Evolutionary conservation across 73 alveolate genomes (phyloP).

Genomic region (Stentor coeruleus): DNA sequence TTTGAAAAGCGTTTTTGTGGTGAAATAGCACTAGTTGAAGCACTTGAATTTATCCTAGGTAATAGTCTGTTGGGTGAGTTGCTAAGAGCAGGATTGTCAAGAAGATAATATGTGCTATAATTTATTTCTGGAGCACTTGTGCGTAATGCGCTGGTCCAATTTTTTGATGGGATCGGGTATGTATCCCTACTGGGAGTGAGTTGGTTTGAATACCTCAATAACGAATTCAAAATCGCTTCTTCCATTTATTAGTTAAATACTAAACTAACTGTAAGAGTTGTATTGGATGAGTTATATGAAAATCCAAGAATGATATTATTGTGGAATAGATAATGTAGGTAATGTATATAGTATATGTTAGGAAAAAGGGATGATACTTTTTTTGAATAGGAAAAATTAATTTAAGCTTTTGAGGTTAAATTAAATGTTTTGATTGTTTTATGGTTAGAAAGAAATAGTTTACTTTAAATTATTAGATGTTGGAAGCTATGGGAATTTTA

Average conservation of each 20-base stretch:
- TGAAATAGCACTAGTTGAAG: neutral
- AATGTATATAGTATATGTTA: too few relatives aligned
- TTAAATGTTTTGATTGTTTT: too few relatives aligned
- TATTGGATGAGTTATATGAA: constrained; percentile 53
- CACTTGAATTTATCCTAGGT: neutral
- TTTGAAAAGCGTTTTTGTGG: neutral
- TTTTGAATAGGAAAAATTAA: too few relatives aligned
- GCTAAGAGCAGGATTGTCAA: neutral
- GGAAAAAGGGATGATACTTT: too few relatives aligned
- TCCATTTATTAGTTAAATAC: constrained; percentile 12
- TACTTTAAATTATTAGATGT: too few relatives aligned
- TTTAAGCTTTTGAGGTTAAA: too few relatives aligned
- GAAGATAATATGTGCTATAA: neutral
- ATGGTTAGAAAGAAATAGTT: too few relatives aligned
- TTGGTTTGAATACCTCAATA: neutral
- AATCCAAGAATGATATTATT: too few relatives aligned
- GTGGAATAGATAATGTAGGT: too few relatives aligned
- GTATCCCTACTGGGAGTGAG: neutral
- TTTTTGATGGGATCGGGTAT: neutral
- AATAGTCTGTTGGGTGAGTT: too few relatives aligned
- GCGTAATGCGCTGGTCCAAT: neutral
- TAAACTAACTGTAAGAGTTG: constrained; percentile 38
- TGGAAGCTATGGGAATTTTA: too few relatives aligned
- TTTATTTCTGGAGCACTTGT: neutral
- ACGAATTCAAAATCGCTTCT: constrained; percentile 20